Percentiles rank a stretch among this genome's conserved stretches.
Conservation (phyloP, 768 basidiomycete species). For the Amanita jacksonii region DNA sequence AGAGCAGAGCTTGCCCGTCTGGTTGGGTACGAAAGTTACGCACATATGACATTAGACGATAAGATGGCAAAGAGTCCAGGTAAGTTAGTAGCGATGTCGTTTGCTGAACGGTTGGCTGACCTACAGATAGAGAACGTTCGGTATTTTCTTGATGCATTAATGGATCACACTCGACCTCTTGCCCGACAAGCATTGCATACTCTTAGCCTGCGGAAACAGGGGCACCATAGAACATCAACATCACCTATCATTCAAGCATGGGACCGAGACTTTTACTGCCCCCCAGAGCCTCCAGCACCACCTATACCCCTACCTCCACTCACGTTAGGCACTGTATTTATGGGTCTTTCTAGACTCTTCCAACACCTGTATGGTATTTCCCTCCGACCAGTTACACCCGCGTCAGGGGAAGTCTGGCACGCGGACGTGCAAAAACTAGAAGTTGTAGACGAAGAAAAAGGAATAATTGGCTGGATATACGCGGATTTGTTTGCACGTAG, state of each 20-base stretch:
- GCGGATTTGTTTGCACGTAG: constrained; percentile 80
- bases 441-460: constrained; percentile 83
- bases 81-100: constrained; percentile 22
- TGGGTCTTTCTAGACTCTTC: constrained; percentile 87
- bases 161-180: constrained; percentile 70
- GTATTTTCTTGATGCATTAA: constrained; percentile 74
- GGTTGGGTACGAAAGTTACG: constrained; percentile 81
- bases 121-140: constrained; percentile 61
- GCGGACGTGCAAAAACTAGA: constrained; percentile 82
- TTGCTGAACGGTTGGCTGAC: background rate
- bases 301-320: constrained; percentile 64
- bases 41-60: constrained; percentile 78
- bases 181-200: constrained; percentile 66
- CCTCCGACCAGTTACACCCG: constrained; percentile 57
- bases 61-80: constrained; percentile 98
- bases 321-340: constrained; percentile 85
- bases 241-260: constrained; percentile 79
- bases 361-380: constrained; percentile 80
- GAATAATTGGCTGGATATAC: constrained; percentile 90
- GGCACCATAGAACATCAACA: constrained; percentile 47
- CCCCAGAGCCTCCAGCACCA: constrained; percentile 67
- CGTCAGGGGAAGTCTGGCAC: constrained; percentile 85
- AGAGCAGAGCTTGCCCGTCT: constrained; percentile 78
- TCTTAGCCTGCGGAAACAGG: constrained; percentile 63
- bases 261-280: constrained; percentile 94